A percentile compares a stretch with the other conserved stretches of the same genome.
Conservation (phyloP, 352 stramenopile genomes). For the Pythium biforme region DNA sequence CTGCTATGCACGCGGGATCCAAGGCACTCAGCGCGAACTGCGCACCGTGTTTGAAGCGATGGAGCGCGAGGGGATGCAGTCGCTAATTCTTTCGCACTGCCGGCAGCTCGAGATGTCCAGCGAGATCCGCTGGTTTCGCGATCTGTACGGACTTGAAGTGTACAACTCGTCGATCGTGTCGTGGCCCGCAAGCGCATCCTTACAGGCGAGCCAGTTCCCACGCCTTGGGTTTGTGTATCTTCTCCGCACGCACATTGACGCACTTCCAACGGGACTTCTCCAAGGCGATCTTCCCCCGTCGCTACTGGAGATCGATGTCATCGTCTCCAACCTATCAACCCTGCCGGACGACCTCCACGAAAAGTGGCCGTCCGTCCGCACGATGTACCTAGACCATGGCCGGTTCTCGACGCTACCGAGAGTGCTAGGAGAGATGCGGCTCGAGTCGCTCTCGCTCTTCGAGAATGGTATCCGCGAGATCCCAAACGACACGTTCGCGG, state of each 20-base stretch:
- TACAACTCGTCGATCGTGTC: constrained; percentile 24
- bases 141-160: constrained; percentile 21
- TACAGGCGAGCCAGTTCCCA: neutral
- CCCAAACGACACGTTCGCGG: constrained; percentile 5
- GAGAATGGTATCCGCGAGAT: constrained; percentile 15
- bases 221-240: constrained; percentile 22
- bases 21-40: constrained; percentile 3
- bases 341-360: constrained; percentile 17
- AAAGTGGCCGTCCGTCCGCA: constrained; percentile 17
- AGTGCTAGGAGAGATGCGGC: constrained; percentile 12
- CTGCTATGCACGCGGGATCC: constrained; percentile 20
- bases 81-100: constrained; percentile 25
- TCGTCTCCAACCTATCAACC: constrained; percentile 21
- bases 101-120: constrained; percentile 12
- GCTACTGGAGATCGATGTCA: constrained; percentile 23
- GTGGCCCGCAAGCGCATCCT: constrained; percentile 11
- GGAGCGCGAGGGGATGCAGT: constrained; percentile 9
- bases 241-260: constrained; percentile 11
- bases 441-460: constrained; percentile 23
- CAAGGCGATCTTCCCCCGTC: constrained; percentile 7
- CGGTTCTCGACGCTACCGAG: constrained; percentile 3
- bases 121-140: constrained; percentile 6
- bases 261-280: constrained; percentile 14
- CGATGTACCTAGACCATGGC: constrained; percentile 19
- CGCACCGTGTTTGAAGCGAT: neutral